These are phyloP conservation scores for Pezicula carpinea DNA, from an alignment of 2,329 filamentous ascomycete species.

Conservation along the genomic window DNA sequence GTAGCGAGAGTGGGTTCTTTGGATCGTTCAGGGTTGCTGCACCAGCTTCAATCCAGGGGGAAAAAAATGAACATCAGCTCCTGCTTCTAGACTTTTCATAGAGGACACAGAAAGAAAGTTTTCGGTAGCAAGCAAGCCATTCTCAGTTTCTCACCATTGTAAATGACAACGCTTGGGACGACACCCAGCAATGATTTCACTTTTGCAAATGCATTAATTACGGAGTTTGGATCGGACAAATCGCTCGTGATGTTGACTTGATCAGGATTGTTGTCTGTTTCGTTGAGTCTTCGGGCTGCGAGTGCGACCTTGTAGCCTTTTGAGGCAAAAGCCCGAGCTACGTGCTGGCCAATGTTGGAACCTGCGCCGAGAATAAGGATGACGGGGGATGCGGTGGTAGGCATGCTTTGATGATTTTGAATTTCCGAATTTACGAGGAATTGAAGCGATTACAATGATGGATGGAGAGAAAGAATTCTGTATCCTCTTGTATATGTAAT, in stretches of 20 bases:
- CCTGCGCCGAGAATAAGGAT: constrained; percentile 39
- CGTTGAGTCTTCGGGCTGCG: constrained; percentile 27
- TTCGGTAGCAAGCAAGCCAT: neutral
- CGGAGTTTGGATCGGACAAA: constrained; percentile 29
- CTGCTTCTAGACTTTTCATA: neutral
- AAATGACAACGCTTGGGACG: constrained; percentile 37
- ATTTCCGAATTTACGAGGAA: neutral
- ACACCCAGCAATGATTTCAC: constrained; percentile 27
- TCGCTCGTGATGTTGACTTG: constrained; percentile 32
- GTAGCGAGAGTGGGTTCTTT: constrained; percentile 28
- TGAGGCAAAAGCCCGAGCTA: constrained; percentile 32
- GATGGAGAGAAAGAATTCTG: no score
- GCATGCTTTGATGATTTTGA: neutral
- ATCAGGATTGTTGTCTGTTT: constrained; percentile 25
- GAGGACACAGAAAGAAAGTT: neutral
- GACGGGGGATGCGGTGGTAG: constrained; percentile 9
- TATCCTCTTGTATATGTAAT: no score
- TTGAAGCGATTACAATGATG: no score
- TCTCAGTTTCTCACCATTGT: constrained; percentile 33
- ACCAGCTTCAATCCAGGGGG: neutral
- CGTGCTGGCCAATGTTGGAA: constrained; percentile 32
- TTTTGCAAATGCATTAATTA: constrained; percentile 32
- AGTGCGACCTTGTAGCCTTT: constrained; percentile 39
- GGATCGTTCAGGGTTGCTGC: constrained; percentile 15
- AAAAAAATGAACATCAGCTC: no score